Conservation (phyloP, 805 yeast species). For the Myxozyma kluyveri region DNA sequence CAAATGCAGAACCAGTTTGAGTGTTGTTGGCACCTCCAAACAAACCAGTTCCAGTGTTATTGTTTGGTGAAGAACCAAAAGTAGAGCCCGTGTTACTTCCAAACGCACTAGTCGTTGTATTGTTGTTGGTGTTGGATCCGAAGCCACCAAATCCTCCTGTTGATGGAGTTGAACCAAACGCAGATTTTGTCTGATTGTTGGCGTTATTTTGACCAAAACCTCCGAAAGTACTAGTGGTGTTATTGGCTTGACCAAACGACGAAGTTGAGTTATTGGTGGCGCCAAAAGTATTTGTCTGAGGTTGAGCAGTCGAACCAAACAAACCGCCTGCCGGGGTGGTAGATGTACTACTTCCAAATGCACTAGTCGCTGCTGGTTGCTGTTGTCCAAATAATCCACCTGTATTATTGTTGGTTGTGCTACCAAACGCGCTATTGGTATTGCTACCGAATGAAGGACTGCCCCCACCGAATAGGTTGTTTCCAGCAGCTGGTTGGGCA, state of each 20-base stretch:
- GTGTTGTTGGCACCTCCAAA: conserved; percentile 15
- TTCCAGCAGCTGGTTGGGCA: conserved; percentile 11
- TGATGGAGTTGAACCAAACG: conserved; percentile 25
- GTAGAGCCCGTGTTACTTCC: conserved; percentile 28
- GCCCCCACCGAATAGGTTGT: conserved; percentile 46
- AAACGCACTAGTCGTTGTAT: conserved; percentile 32
- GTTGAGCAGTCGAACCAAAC: conserved; percentile 21
- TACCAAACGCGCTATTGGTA: conserved; percentile 30
- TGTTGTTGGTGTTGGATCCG: conserved; percentile 36
- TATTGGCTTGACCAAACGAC: conserved; percentile 45
- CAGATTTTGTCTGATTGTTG: conserved; percentile 28
- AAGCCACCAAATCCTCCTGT: conserved; percentile 15
- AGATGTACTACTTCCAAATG: conserved; percentile 22
- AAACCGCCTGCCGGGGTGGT: conserved; percentile 26
- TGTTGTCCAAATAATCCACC: conserved; percentile 31
- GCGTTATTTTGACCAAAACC: conserved; percentile 22
- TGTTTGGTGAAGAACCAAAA: conserved; percentile 44
- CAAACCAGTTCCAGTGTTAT: conserved; percentile 30
- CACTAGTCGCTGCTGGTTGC: conserved; percentile 16
- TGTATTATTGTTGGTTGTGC: conserved; percentile 14
- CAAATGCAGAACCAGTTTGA: conserved; percentile 18
- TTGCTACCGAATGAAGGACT: conserved; percentile 26
- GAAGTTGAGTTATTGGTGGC: conserved; percentile 32
- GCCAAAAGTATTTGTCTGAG: conserved; percentile 24
- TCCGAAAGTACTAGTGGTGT: conserved; percentile 41